A percentile compares a stretch with the other conserved stretches of the same genome.
Evolutionary conservation across 345 rosid species (phyloP).

Genomic region (Erysimum cheiranthoides): DNA sequence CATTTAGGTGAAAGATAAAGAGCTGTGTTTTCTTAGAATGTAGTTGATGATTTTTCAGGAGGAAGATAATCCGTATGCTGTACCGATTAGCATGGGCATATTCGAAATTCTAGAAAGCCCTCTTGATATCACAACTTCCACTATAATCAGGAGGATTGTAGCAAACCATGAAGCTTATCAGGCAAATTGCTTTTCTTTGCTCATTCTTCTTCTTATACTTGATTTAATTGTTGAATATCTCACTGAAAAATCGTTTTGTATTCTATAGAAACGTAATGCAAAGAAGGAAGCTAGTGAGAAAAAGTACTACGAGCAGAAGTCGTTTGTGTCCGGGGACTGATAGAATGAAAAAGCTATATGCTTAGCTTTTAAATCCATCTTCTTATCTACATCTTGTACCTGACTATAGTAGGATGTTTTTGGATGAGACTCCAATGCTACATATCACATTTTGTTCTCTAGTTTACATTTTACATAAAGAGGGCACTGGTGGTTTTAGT

Average conservation of each 20-base stretch:
- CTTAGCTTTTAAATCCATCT: constrained; percentile 26
- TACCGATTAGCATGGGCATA: constrained; percentile 80
- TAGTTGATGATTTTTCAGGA: constrained; percentile 52
- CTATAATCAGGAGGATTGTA: constrained; percentile 81
- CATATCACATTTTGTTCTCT: constrained; percentile 32
- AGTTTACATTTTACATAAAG: constrained; percentile 35
- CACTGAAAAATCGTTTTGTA: constrained; percentile 7
- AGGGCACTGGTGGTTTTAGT: constrained; percentile 28
- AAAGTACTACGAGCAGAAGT: constrained; percentile 70
- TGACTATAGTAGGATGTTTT: constrained; percentile 39
- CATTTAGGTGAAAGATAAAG: constrained; percentile 7
- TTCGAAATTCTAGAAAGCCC: constrained; percentile 78
- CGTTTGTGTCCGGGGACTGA: constrained; percentile 60
- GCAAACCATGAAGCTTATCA: constrained; percentile 81
- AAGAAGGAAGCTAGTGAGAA: constrained; percentile 69
- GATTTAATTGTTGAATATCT: constrained; percentile 15
- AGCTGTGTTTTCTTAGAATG: neutral
- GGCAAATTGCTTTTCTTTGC: constrained; percentile 49
- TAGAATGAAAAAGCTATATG: constrained; percentile 25
- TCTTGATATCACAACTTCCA: constrained; percentile 69
- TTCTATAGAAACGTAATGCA: constrained; percentile 64
- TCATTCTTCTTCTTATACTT: neutral
- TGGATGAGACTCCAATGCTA: constrained; percentile 33
- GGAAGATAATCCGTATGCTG: constrained; percentile 70
- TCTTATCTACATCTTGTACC: constrained; percentile 17